Conservation (phyloP, 1,284 basidiomycete species). For the Moesziomyces globuligerus region DNA sequence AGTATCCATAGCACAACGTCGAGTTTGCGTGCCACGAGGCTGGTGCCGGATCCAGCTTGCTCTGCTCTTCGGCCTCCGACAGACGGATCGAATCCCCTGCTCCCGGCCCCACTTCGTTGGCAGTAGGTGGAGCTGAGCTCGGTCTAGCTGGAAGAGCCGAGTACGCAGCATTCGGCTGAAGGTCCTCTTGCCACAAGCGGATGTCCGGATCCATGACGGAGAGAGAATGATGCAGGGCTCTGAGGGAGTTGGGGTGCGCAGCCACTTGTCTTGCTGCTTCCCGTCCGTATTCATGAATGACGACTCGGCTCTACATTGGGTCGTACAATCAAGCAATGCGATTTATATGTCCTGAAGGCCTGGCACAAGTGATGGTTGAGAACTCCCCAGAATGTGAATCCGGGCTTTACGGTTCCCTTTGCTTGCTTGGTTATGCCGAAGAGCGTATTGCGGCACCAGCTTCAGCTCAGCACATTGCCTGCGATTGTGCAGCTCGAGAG, state of each 20-base stretch:
- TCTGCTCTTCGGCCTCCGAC: not conserved
- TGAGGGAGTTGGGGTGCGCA: not conserved
- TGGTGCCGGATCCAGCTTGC: not conserved
- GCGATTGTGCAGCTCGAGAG: too few species aligned
- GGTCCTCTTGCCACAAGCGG: not conserved
- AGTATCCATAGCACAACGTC: not conserved
- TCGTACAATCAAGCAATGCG: too few species aligned
- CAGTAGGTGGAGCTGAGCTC: constrained; percentile 13
- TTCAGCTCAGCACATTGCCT: too few species aligned
- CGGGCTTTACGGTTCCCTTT: too few species aligned
- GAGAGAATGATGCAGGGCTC: not conserved
- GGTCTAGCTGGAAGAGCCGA: constrained; percentile 3
- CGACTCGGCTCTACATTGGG: too few species aligned
- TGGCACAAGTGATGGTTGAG: too few species aligned
- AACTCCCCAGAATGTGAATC: too few species aligned
- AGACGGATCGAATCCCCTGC: not conserved
- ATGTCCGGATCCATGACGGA: constrained; percentile 12
- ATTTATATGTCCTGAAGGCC: too few species aligned
- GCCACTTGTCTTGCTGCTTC: not conserved
- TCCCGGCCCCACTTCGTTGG: not conserved
- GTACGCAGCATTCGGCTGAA: not conserved
- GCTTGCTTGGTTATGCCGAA: too few species aligned
- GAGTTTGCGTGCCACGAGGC: not conserved
- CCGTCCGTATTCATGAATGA: too few species aligned
- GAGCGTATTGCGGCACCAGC: too few species aligned